Evolutionary conservation across 306 rosid genomes (phyloP).

Genomic region (Chamaecrista fasciculata): DNA sequence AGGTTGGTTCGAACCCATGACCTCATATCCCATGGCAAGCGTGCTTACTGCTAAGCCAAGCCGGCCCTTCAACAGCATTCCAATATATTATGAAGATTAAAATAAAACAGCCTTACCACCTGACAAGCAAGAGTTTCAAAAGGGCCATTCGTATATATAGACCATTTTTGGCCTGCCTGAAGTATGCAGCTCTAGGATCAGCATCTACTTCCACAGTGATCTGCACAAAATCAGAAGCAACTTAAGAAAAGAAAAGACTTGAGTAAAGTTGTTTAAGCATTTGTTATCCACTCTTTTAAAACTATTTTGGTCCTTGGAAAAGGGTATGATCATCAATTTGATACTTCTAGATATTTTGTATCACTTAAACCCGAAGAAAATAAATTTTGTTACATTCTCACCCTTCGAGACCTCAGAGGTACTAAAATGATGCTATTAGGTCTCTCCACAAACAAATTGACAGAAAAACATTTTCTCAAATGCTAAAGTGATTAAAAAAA

Average conservation of each 20-base stretch:
- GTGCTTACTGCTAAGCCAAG: too few species aligned
- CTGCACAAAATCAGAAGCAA: conserved; percentile 41
- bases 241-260: not conserved
- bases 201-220: conserved; percentile 69
- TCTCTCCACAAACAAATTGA: not conserved
- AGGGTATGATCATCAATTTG: not conserved
- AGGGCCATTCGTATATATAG: conserved; percentile 83
- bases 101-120: conserved; percentile 62
- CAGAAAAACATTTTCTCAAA: too few species aligned
- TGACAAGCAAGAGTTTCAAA: conserved; percentile 73
- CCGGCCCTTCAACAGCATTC: too few species aligned
- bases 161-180: conserved; percentile 87
- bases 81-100: conserved; percentile 29
- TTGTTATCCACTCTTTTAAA: too few species aligned
- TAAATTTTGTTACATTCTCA: not conserved
- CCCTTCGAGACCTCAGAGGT: not conserved
- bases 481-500: too few species aligned
- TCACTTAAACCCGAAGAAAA: not conserved
- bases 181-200: conserved; percentile 81
- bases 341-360: not conserved
- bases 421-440: not conserved
- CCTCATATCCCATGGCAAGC: too few species aligned
- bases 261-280: too few species aligned
- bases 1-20: too few species aligned
- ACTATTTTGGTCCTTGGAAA: not conserved